phyloP scores from a whole-genome alignment of 805 yeast species.

The Trichomonascus vanleenenianus region DNA sequence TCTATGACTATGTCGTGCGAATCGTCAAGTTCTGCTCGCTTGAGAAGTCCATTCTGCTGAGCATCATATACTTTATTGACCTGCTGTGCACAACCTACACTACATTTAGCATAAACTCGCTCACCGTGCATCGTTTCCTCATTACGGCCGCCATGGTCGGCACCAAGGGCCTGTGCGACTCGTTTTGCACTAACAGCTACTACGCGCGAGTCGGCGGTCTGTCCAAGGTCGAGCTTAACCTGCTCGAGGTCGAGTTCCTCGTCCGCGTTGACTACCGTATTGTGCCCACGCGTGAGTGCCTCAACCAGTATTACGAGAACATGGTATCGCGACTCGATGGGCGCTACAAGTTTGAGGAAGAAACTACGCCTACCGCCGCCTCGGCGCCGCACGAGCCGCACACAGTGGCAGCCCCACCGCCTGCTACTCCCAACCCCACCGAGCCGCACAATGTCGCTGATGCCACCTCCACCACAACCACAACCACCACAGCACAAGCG shows the following conservation, averaged over 20 bases:
- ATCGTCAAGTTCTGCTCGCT: slow-evolving; percentile 76
- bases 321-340: slow-evolving; percentile 24
- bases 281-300: slow-evolving; percentile 39
- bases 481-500: too few relatives aligned
- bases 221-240: slow-evolving; percentile 70
- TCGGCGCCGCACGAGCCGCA: not conserved
- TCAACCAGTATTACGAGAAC: slow-evolving; percentile 29
- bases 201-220: slow-evolving; percentile 97
- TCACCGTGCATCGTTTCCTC: slow-evolving; percentile 88
- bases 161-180: slow-evolving; percentile 85
- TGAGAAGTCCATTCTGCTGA: slow-evolving; percentile 72
- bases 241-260: slow-evolving; percentile 82
- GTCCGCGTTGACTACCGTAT: slow-evolving; percentile 72
- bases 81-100: slow-evolving; percentile 70
- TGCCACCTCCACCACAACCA: too few relatives aligned
- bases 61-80: slow-evolving; percentile 87
- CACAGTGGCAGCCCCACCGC: not conserved
- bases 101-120: slow-evolving; percentile 73
- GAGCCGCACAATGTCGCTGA: too few relatives aligned
- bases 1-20: slow-evolving; percentile 67
- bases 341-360: slow-evolving; percentile 18
- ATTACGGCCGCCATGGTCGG: slow-evolving; percentile 88
- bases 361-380: too few relatives aligned
- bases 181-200: slow-evolving; percentile 87
- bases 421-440: not conserved